phyloP scores from a whole-genome alignment of 169 alveolate species.

The Hammondia hammondi region DNA sequence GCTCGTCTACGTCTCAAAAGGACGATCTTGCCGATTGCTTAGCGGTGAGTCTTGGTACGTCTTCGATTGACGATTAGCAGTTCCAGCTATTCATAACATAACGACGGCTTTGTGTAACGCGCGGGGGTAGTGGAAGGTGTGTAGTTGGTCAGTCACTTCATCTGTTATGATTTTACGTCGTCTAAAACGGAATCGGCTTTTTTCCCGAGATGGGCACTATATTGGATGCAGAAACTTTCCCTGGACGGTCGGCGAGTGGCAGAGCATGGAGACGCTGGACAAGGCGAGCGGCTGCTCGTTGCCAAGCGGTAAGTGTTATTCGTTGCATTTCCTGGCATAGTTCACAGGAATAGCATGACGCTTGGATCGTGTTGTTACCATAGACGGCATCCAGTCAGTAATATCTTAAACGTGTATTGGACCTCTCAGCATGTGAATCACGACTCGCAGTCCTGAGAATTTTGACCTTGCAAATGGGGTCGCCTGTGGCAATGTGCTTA shows the following conservation, averaged over 20 bases:
- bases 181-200: no score
- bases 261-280: slow-evolving; percentile 78
- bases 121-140: neutral
- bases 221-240: neutral
- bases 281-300: slow-evolving; percentile 81
- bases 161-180: no score
- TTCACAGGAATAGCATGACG: neutral
- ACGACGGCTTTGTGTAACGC: neutral
- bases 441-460: neutral
- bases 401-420: no score
- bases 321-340: neutral
- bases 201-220: no score
- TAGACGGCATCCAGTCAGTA: no score
- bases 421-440: neutral
- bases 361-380: no score
- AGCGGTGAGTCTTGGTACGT: neutral
- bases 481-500: neutral
- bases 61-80: neutral
- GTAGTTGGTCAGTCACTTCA: neutral
- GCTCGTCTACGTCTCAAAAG: neutral
- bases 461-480: neutral
- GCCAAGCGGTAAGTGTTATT: slow-evolving; percentile 70
- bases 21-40: slow-evolving; percentile 23
- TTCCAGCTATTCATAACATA: neutral
- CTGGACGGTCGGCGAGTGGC: slow-evolving; percentile 52